Evolutionary conservation across 1,284 basidiomycete species (phyloP).

Genomic region (Malassezia yamatoensis): DNA sequence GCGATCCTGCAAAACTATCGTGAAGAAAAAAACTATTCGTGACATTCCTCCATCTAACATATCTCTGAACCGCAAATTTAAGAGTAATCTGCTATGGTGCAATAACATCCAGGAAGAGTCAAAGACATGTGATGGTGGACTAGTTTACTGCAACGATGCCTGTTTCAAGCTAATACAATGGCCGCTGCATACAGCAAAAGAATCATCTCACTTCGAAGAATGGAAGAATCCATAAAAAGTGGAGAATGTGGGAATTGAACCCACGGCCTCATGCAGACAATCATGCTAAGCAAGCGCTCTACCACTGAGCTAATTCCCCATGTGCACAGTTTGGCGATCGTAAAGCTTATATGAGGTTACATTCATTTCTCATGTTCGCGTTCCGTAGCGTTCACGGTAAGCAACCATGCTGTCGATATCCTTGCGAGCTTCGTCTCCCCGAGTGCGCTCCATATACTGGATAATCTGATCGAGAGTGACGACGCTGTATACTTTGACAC

Average conservation of each 20-base stretch:
- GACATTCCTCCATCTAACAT: too few species aligned
- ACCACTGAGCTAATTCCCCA: constrained; percentile 23
- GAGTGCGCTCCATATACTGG: constrained; percentile 62
- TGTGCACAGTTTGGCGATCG: neutral
- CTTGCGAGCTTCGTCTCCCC: constrained; percentile 52
- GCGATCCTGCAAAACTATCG: too few species aligned
- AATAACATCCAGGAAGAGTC: too few species aligned
- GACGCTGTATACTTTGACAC: constrained; percentile 64
- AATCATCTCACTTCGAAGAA: too few species aligned
- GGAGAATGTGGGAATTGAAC: constrained; percentile 23
- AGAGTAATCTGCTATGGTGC: too few species aligned
- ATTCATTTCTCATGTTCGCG: neutral
- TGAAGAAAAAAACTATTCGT: too few species aligned
- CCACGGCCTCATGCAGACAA: constrained; percentile 19
- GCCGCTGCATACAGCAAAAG: too few species aligned
- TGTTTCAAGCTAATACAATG: too few species aligned
- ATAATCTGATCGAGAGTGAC: constrained; percentile 75
- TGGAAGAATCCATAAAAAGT: neutral
- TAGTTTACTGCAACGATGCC: too few species aligned
- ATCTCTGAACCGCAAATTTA: too few species aligned
- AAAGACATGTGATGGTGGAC: too few species aligned
- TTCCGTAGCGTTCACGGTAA: constrained; percentile 64
- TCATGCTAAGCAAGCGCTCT: constrained; percentile 22
- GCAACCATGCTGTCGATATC: constrained; percentile 66
- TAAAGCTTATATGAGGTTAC: neutral